Evolutionary conservation across 2,329 filamentous ascomycete genomes (phyloP).

Genomic region (Fusarium sp.): DNA sequence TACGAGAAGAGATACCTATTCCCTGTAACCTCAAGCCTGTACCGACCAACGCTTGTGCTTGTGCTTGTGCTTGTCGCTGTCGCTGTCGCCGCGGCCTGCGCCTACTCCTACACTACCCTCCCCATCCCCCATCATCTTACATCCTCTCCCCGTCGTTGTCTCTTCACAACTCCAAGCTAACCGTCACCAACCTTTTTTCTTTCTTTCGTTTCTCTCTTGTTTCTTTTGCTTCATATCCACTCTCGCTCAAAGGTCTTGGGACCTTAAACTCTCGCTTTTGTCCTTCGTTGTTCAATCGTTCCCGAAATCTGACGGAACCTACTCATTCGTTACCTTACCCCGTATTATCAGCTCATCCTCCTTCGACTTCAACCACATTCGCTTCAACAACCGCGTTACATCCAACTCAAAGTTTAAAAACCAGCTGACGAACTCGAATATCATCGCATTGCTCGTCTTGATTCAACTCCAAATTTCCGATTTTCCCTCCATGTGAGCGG

Average conservation of each 20-base stretch:
- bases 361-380: slow-evolving; percentile 28
- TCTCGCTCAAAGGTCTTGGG: slow-evolving; percentile 31
- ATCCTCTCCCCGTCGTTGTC: slow-evolving; percentile 16
- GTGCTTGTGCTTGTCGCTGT: background rate
- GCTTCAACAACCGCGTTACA: slow-evolving; percentile 20
- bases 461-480: slow-evolving; percentile 33
- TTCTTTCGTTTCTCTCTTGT: slow-evolving; percentile 16
- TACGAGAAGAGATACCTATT: background rate
- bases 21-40: background rate
- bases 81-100: slow-evolving; percentile 2
- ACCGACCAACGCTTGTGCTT: background rate
- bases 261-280: slow-evolving; percentile 33
- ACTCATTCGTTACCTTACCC: slow-evolving; percentile 15
- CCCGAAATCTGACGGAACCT: slow-evolving; percentile 3
- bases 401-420: background rate
- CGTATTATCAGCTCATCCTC: slow-evolving; percentile 25
- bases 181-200: slow-evolving; percentile 15
- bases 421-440: background rate
- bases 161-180: slow-evolving; percentile 30
- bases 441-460: slow-evolving; percentile 9
- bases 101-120: slow-evolving; percentile 34
- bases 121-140: slow-evolving; percentile 24
- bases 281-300: slow-evolving; percentile 30
- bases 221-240: slow-evolving; percentile 26
- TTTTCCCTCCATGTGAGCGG: slow-evolving; percentile 40